These are phyloP conservation scores for Entonaema liquescens DNA, from an alignment of 495 filamentous ascomycete species.

Conservation along the genomic window DNA sequence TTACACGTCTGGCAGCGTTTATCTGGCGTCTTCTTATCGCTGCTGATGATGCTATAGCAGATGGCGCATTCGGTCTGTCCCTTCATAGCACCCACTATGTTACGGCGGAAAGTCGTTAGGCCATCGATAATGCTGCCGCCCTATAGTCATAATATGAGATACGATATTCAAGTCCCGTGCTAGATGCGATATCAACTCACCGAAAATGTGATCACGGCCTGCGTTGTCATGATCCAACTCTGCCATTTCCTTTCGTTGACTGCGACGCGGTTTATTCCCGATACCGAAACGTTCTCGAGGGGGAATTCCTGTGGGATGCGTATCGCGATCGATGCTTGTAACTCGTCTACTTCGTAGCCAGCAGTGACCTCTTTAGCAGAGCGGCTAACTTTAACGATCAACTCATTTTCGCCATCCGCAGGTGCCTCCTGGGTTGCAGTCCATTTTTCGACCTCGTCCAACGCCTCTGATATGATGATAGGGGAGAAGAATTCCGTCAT, in stretches of 20 bases:
- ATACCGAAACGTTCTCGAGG: slow-evolving; percentile 77
- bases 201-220: slow-evolving; percentile 91
- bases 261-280: slow-evolving; percentile 80
- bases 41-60: slow-evolving; percentile 91
- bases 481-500: slow-evolving; percentile 88
- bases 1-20: slow-evolving; percentile 94
- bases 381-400: slow-evolving; percentile 75
- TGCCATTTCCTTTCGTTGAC: slow-evolving; percentile 91
- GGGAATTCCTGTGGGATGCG: slow-evolving; percentile 82
- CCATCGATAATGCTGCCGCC: slow-evolving; percentile 87
- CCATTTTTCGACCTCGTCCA: slow-evolving; percentile 80
- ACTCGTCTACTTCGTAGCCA: slow-evolving; percentile 86
- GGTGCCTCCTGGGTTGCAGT: slow-evolving; percentile 59
- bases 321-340: slow-evolving; percentile 79
- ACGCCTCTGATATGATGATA: slow-evolving; percentile 73
- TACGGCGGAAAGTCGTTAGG: slow-evolving; percentile 79
- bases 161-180: neutral
- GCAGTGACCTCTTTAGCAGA: slow-evolving; percentile 78
- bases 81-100: slow-evolving; percentile 85
- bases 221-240: slow-evolving; percentile 82
- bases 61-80: slow-evolving; percentile 96
- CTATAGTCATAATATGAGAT: slow-evolving; percentile 44
- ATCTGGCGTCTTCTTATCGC: slow-evolving; percentile 85
- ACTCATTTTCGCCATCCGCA: slow-evolving; percentile 71
- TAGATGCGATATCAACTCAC: slow-evolving; percentile 49